Evolutionary conservation across 805 yeast species (phyloP).

Genomic region (Lachancea lanzarotensis): DNA sequence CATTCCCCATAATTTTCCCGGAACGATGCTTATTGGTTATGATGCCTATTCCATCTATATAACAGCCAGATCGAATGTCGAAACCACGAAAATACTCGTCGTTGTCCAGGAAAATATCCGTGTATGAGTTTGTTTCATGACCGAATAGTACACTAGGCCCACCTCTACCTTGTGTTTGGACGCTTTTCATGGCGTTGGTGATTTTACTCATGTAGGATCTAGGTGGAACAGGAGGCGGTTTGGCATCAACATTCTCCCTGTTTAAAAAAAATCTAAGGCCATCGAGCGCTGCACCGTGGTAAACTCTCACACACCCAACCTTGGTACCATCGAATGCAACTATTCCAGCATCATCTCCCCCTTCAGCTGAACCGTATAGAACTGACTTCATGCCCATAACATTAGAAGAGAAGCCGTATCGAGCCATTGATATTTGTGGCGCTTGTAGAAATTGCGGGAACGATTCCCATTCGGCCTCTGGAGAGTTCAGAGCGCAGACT

Average conservation of each 20-base stretch:
- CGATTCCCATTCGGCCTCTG: slow-evolving; percentile 47
- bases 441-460: slow-evolving; percentile 31
- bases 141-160: slow-evolving; percentile 39
- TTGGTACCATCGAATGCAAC: slow-evolving; percentile 24
- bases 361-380: slow-evolving; percentile 20
- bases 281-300: slow-evolving; percentile 73
- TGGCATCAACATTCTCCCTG: slow-evolving; percentile 9
- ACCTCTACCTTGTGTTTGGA: slow-evolving; percentile 11
- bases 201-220: slow-evolving; percentile 38
- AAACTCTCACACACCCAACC: slow-evolving; percentile 53
- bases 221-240: slow-evolving; percentile 43
- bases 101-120: slow-evolving; percentile 48
- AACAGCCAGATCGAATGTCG: slow-evolving; percentile 65
- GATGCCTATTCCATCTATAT: slow-evolving; percentile 86
- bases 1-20: slow-evolving; percentile 59
- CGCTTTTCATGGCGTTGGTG: slow-evolving; percentile 19
- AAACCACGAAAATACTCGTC: slow-evolving; percentile 60
- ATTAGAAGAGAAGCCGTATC: slow-evolving; percentile 21
- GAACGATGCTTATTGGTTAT: slow-evolving; percentile 50
- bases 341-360: slow-evolving; percentile 28
- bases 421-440: slow-evolving; percentile 21
- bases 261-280: slow-evolving; percentile 56
- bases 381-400: slow-evolving; percentile 27
- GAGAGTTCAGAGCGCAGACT: slow-evolving; percentile 54
- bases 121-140: slow-evolving; percentile 42